These are phyloP conservation scores for Pichia paraexigua DNA, from an alignment of 805 yeast genomes.

Conservation along the genomic window DNA sequence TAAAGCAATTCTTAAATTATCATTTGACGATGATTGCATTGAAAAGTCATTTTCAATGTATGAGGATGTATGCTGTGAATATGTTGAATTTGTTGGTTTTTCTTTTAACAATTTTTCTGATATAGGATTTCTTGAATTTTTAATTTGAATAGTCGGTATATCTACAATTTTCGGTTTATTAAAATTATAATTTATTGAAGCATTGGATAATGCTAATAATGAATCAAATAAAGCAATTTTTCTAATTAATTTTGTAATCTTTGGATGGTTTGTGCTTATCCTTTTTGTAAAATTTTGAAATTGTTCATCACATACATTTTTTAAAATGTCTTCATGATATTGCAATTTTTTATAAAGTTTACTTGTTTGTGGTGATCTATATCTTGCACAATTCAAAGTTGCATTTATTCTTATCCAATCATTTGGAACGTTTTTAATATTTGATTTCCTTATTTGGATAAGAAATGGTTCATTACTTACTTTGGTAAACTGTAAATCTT, in stretches of 20 bases:
- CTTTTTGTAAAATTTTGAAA: slow-evolving; percentile 34
- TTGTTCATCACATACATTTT: slow-evolving; percentile 38
- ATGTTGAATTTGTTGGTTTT: neutral
- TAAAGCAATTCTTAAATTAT: slow-evolving; percentile 46
- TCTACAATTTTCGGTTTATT: slow-evolving; percentile 45
- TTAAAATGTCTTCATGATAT: slow-evolving; percentile 50
- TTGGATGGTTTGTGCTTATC: slow-evolving; percentile 32
- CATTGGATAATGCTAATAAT: slow-evolving; percentile 54
- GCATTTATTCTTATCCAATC: slow-evolving; percentile 75
- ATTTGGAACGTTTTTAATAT: slow-evolving; percentile 50
- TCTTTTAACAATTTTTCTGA: slow-evolving; percentile 16
- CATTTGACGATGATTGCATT: slow-evolving; percentile 28
- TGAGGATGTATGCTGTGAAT: slow-evolving; percentile 2
- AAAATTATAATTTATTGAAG: slow-evolving; percentile 41
- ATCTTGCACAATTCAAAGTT: slow-evolving; percentile 62
- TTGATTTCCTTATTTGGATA: slow-evolving; percentile 63
- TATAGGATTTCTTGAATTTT: slow-evolving; percentile 41
- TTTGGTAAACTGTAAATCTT: slow-evolving; percentile 8
- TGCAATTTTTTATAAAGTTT: slow-evolving; percentile 46
- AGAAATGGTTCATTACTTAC: slow-evolving; percentile 53
- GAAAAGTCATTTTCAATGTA: slow-evolving; percentile 63
- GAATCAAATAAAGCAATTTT: slow-evolving; percentile 57
- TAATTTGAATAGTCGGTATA: slow-evolving; percentile 40
- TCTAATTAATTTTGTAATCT: slow-evolving; percentile 36
- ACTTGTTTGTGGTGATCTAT: slow-evolving; percentile 53